These are phyloP conservation scores for Rosa rugosa DNA, from an alignment of 306 rosid genomes.

Conservation along the genomic window DNA sequence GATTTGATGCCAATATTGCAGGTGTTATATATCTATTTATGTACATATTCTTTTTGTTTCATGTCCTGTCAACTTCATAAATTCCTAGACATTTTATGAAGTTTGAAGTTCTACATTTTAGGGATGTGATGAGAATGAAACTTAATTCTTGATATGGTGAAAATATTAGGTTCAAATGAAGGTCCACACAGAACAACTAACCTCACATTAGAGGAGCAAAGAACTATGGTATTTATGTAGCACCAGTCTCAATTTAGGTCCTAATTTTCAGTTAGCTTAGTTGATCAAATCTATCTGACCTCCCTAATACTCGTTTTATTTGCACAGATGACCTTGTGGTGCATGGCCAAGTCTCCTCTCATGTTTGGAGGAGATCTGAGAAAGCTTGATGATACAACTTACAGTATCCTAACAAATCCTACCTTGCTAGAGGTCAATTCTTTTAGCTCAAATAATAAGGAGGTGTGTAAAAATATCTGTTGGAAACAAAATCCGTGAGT, in stretches of 20 bases:
- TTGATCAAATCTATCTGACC: slow-evolving; percentile 17
- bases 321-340: slow-evolving; percentile 84
- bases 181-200: slow-evolving; percentile 66
- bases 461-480: slow-evolving; percentile 50
- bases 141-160: slow-evolving; percentile 6
- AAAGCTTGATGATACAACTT: slow-evolving; percentile 52
- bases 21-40: neutral
- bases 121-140: slow-evolving; percentile 1
- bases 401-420: slow-evolving; percentile 61
- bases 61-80: neutral
- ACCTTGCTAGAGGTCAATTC: slow-evolving; percentile 69
- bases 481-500: neutral
- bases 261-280: neutral
- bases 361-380: slow-evolving; percentile 96
- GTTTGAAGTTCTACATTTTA: slow-evolving; percentile 25
- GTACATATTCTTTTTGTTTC: neutral
- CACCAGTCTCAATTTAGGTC: slow-evolving; percentile 1
- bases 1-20: neutral
- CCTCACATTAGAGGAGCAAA: slow-evolving; percentile 62
- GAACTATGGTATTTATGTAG: slow-evolving; percentile 60
- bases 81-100: neutral
- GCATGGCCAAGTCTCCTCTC: slow-evolving; percentile 91
- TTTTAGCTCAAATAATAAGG: slow-evolving; percentile 72
- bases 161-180: slow-evolving; percentile 57
- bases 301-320: slow-evolving; percentile 1